Conservation (phyloP, 2,329 filamentous ascomycete genomes). For the Domatiomyces catenatus region DNA sequence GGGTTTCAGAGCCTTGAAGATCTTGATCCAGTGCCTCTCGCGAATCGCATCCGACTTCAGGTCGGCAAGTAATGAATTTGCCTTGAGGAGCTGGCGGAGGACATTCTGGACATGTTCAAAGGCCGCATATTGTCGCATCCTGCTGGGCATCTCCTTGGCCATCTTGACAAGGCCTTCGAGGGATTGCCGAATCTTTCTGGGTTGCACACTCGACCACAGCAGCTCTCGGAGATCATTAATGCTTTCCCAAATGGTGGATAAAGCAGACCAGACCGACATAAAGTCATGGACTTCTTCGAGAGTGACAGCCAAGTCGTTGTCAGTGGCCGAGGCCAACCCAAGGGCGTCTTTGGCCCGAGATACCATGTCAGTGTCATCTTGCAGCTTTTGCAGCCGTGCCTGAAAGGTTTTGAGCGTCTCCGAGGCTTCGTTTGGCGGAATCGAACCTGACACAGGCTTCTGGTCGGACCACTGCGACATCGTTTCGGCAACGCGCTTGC, state of each 20-base stretch:
- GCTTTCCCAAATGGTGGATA: slow-evolving; percentile 93
- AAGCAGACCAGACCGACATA: slow-evolving; percentile 91
- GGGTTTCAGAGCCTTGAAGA: slow-evolving; percentile 89
- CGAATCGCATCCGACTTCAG: slow-evolving; percentile 93
- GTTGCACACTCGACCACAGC: slow-evolving; percentile 89
- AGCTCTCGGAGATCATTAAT: slow-evolving; percentile 85
- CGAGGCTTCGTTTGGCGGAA: slow-evolving; percentile 77
- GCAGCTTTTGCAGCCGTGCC: slow-evolving; percentile 64
- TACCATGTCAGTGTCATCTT: slow-evolving; percentile 82
- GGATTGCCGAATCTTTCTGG: slow-evolving; percentile 75
- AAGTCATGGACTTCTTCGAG: slow-evolving; percentile 97
- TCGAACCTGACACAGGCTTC: slow-evolving; percentile 89
- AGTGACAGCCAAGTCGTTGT: slow-evolving; percentile 68
- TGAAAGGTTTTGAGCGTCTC: slow-evolving; percentile 71
- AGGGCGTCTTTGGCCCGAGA: slow-evolving; percentile 93
- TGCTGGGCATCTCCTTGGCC: slow-evolving; percentile 97
- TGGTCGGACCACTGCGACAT: slow-evolving; percentile 84
- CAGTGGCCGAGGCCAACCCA: slow-evolving; percentile 64
- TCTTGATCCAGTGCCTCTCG: slow-evolving; percentile 93
- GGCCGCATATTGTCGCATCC: slow-evolving; percentile 98
- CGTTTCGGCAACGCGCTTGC: slow-evolving; percentile 73
- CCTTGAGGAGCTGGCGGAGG: slow-evolving; percentile 74
- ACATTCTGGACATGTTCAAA: slow-evolving; percentile 96
- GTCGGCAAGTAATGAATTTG: slow-evolving; percentile 74
- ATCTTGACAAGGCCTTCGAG: slow-evolving; percentile 91